A percentile compares a stretch with the other conserved stretches of the same genome.
These are phyloP conservation scores for Ecytonucleospora hepatopenaei DNA, from an alignment of 371 early-diverging fungal genomes.

Conservation along the genomic window DNA sequence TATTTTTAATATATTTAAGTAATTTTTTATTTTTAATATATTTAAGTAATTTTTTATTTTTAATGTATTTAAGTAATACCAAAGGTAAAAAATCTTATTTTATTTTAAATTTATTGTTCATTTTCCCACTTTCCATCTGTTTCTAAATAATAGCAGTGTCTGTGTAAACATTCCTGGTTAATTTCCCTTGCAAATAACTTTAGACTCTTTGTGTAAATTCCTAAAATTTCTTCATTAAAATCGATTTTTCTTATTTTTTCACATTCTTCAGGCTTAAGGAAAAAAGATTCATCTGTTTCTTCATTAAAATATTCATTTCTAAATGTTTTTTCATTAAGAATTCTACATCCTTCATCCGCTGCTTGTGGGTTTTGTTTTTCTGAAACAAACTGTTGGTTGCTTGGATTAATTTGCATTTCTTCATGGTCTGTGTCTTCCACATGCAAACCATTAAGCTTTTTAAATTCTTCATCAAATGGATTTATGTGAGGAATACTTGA, in stretches of 20 bases:
- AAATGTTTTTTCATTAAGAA: too few species aligned
- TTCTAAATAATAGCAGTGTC: conserved; percentile 18
- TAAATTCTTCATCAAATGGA: too few species aligned
- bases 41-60: too few species aligned
- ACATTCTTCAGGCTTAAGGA: neutral
- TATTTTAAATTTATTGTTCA: conserved; percentile 43
- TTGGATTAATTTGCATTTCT: neutral
- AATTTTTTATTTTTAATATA: too few species aligned
- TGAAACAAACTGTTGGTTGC: neutral
- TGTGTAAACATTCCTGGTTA: neutral
- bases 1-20: too few species aligned
- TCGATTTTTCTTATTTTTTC: conserved; percentile 5
- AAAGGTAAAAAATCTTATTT: too few species aligned
- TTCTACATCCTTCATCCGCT: neutral
- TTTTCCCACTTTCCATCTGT: conserved; percentile 37
- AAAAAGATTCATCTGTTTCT: neutral
- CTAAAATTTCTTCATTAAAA: conserved; percentile 12
- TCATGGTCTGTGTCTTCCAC: neutral
- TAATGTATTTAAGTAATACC: too few species aligned
- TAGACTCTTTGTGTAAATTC: conserved; percentile 7
- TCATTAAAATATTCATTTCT: neutral
- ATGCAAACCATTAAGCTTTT: too few species aligned
- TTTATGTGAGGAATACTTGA: too few species aligned
- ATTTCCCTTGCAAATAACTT: conserved; percentile 3
- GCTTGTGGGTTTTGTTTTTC: neutral